Evolutionary conservation across 1,284 basidiomycete species (phyloP).

Genomic region (Marasmius tenuissimus): DNA sequence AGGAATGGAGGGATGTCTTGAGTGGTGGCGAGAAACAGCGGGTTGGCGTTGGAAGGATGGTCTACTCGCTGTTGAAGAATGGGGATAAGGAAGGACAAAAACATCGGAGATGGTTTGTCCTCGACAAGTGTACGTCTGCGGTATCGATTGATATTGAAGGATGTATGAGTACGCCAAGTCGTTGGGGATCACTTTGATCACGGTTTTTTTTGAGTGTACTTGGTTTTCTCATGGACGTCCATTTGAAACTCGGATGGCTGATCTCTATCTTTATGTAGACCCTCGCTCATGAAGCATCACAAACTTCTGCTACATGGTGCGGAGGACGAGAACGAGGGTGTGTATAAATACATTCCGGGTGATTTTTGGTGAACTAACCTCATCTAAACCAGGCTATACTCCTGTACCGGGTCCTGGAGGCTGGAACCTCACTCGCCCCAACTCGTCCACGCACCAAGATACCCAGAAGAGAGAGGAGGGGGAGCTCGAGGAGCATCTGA

Average conservation of each 20-base stretch:
- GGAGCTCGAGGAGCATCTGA: constrained; percentile 41
- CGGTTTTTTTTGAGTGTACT: constrained; percentile 76
- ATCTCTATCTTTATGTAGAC: constrained; percentile 44
- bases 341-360: background rate
- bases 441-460: constrained; percentile 66
- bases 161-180: constrained; percentile 96
- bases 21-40: constrained; percentile 96
- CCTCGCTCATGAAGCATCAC: constrained; percentile 83
- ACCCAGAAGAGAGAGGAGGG: constrained; percentile 39
- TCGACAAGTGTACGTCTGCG: constrained; percentile 92
- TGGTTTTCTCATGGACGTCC: background rate
- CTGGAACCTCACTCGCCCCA: constrained; percentile 57
- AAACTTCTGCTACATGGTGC: constrained; percentile 58
- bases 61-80: constrained; percentile 60
- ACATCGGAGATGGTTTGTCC: constrained; percentile 70
- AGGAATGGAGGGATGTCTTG: constrained; percentile 95
- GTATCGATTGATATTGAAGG: constrained; percentile 92
- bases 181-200: constrained; percentile 92
- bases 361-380: too few relatives aligned
- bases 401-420: background rate
- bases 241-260: background rate
- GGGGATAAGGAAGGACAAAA: constrained; percentile 88
- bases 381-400: too few relatives aligned
- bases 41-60: constrained; percentile 38
- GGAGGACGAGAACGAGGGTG: background rate